phyloP scores from a whole-genome alignment of 305 asterid genomes.

The Rubia tinctorum region DNA sequence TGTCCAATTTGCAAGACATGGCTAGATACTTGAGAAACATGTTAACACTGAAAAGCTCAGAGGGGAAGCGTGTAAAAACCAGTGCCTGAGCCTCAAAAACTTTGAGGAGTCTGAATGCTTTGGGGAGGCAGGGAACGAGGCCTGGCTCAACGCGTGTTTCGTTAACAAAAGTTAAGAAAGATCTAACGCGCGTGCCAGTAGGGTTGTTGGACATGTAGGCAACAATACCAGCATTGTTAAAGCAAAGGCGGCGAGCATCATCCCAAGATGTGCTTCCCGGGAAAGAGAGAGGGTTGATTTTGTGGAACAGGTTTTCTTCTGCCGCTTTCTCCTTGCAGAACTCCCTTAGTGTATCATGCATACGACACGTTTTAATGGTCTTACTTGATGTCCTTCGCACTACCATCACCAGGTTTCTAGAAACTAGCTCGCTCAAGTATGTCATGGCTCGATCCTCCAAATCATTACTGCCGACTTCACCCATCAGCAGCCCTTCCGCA shows the following conservation, averaged over 20 bases:
- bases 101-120: constrained; percentile 46
- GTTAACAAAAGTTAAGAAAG: constrained; percentile 51
- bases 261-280: constrained; percentile 10
- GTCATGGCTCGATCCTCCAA: constrained; percentile 53
- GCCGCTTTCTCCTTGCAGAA: constrained; percentile 51
- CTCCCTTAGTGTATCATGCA: too few relatives aligned
- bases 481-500: constrained; percentile 60
- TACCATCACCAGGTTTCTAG: constrained; percentile 35
- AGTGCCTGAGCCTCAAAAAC: constrained; percentile 48
- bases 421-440: constrained; percentile 53
- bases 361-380: constrained; percentile 45
- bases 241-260: constrained; percentile 10
- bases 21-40: constrained; percentile 57
- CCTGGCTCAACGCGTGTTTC: constrained; percentile 27
- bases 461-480: constrained; percentile 24
- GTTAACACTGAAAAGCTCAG: constrained; percentile 33
- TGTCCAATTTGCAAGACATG: constrained; percentile 31
- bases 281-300: constrained; percentile 25
- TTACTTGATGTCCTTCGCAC: constrained; percentile 33
- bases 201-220: constrained; percentile 39
- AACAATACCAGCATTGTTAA: not conserved
- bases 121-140: constrained; percentile 36
- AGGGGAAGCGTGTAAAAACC: constrained; percentile 40
- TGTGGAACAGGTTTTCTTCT: constrained; percentile 43
- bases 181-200: constrained; percentile 40